Conservation (phyloP, 2,329 filamentous ascomycete species). For the Talaromyces rugulosus region DNA sequence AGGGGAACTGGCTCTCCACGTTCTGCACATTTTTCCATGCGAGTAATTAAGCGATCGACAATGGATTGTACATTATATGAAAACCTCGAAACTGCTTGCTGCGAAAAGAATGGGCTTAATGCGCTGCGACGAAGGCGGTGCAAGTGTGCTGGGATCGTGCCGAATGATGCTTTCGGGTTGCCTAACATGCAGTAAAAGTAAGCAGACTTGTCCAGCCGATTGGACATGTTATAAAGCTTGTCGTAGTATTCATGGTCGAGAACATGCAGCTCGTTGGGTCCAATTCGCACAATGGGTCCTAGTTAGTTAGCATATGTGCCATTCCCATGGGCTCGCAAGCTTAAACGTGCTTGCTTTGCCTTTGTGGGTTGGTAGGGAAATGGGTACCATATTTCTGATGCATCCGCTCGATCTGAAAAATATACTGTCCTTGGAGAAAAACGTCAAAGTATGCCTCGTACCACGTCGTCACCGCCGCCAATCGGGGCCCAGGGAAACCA, state of each 20-base stretch:
- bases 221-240: conserved; percentile 16
- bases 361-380: background rate
- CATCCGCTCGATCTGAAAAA: conserved; percentile 26
- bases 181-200: conserved; percentile 13
- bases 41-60: conserved; percentile 15
- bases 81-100: conserved; percentile 11
- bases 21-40: conserved; percentile 12
- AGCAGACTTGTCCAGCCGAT: conserved; percentile 21
- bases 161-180: conserved; percentile 17
- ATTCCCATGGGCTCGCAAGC: background rate
- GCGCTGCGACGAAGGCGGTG: conserved; percentile 20
- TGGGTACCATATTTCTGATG: conserved; percentile 26
- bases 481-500: conserved; percentile 18
- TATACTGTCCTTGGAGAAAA: conserved; percentile 21
- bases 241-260: conserved; percentile 17
- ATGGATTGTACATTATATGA: conserved; percentile 31
- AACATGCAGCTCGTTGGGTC: conserved; percentile 18
- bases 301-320: background rate
- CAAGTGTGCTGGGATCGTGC: conserved; percentile 34
- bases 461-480: conserved; percentile 18
- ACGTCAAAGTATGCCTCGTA: conserved; percentile 23
- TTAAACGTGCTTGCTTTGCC: background rate
- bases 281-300: conserved; percentile 21
- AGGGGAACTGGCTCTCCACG: conserved; percentile 5
- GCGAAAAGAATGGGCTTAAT: conserved; percentile 20